Conservation (phyloP, 78 protist species). For the Chrysochromulina parva region DNA sequence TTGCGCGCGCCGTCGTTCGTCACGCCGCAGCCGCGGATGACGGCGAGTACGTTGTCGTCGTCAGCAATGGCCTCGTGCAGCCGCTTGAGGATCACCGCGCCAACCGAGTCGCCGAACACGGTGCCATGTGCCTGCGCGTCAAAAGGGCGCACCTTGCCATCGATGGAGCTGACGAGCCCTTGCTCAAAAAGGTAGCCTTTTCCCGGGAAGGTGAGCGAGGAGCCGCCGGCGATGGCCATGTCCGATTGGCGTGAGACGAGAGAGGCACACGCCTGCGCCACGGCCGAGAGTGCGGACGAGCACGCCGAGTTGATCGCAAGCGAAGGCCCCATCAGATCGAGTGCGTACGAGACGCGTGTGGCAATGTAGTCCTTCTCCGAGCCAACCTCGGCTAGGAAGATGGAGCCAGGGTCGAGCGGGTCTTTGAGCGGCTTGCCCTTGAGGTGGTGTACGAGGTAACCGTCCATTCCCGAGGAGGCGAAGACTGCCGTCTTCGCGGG, state of each 20-base stretch:
- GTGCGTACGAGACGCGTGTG: constrained; percentile 32
- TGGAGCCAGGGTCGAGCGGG: constrained; percentile 16
- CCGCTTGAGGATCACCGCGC: constrained; percentile 39
- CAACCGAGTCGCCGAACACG: constrained; percentile 32
- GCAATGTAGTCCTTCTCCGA: constrained; percentile 33
- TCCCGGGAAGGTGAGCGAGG: constrained; percentile 10
- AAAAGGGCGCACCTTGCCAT: constrained; percentile 36
- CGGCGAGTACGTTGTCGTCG: neutral
- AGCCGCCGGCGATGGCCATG: constrained; percentile 27
- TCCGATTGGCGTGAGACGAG: neutral
- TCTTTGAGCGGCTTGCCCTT: neutral
- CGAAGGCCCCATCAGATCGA: constrained; percentile 46
- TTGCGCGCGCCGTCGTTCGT: constrained; percentile 47
- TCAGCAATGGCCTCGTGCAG: neutral
- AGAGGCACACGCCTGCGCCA: neutral
- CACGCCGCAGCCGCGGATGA: neutral
- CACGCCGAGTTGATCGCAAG: constrained; percentile 36
- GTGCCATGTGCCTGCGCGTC: constrained; percentile 32
- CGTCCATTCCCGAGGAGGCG: constrained; percentile 48
- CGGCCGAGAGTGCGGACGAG: constrained; percentile 42
- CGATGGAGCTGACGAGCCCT: constrained; percentile 1
- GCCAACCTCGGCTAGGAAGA: constrained; percentile 20
- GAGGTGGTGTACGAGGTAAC: constrained; percentile 48
- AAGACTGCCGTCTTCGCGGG: constrained; percentile 19
- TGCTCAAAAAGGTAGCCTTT: constrained; percentile 27